Base-by-base conservation (phyloP, 768 basidiomycete species). In the Suillus alpinus region DNA sequence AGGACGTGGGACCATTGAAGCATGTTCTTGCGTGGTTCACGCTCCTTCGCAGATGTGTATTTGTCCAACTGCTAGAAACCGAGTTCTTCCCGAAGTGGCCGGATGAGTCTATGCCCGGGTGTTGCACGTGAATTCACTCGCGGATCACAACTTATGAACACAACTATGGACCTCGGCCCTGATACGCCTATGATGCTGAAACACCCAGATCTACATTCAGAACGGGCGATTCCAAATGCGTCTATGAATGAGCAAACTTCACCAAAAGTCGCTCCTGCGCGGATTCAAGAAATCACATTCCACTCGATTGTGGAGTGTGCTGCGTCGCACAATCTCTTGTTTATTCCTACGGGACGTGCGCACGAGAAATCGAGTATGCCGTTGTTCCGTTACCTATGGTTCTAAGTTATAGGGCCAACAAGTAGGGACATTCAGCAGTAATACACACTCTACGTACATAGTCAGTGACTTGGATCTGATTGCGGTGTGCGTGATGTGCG, bases 51-150 rank as follows among this genome's bases (percentile, higher is more conserved):
- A 74, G 85, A 0, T 86, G 90, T 5, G 83, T 96, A 62, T 82
- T 97, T 67, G 81, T 87, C 1, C 92, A 95, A 68, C 77, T 99
- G 13, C 77, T 99, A 63, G 92, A 96, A 71, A 82, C 83, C 6
- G 94, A 94, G 68, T 96, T 98, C 79, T 98, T 98, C 83, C 92
- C 94, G 4, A 96, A 97, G 71, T 99, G 95, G 95, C 80, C 98
- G 62, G 90, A 94, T 53, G 87, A 85, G 65, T 80, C 77, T 34
- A 77, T 91, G 66, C 76, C 82, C 12, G 87, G 86, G n/a, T 7
- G 81, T 98, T 29, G 77, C 82, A 57, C 81, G 83, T 49, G 96
- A 95, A 16, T 97, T 98, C 70, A 92, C 87, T 47, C 83, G 87
- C 53, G 97, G 94, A 0, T 73, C 98, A 60, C 91, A 98, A 72